Conservation (phyloP, 2,329 filamentous ascomycete genomes). For the Pseudogymnoascus sp. region DNA sequence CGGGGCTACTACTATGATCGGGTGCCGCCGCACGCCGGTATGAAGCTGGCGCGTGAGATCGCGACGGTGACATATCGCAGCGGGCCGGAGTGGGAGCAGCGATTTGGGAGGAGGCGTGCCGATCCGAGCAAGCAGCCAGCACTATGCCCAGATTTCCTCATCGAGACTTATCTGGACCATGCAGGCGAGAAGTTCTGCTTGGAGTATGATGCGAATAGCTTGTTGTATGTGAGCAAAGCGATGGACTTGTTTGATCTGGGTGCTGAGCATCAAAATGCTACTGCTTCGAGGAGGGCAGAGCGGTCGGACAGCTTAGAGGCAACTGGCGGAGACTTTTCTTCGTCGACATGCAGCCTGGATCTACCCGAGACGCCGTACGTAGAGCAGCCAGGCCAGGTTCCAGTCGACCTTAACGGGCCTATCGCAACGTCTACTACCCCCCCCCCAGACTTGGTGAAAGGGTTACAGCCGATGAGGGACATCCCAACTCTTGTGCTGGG, state of each 20-base stretch:
- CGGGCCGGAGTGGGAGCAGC: conserved; percentile 93
- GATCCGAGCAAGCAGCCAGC: conserved; percentile 82
- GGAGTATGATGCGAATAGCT: conserved; percentile 90
- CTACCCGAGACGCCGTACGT: conserved; percentile 78
- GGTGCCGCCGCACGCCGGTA: conserved; percentile 86
- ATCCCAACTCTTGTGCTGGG: conserved; percentile 84
- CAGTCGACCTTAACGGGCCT: conserved; percentile 27
- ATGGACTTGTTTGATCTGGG: conserved; percentile 98
- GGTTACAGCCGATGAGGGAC: conserved; percentile 61
- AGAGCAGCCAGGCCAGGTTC: conserved; percentile 56
- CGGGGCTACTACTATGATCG: conserved; percentile 86
- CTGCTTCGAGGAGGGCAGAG: conserved; percentile 51
- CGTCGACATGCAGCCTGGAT: conserved; percentile 63
- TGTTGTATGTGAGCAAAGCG: conserved; percentile 94
- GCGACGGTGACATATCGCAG: conserved; percentile 96
- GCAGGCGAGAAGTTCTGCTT: conserved; percentile 97
- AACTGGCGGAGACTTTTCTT: conserved; percentile 28
- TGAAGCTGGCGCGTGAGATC: conserved; percentile 97
- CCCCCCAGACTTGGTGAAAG: conserved; percentile 70
- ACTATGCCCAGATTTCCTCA: conserved; percentile 92
- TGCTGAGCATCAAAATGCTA: conserved; percentile 55
- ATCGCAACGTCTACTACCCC: conserved; percentile 42
- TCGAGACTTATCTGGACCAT: conserved; percentile 96
- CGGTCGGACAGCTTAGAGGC: conserved; percentile 50
- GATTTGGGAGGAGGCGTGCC: conserved; percentile 80